phyloP scores from a whole-genome alignment of 768 basidiomycete genomes.

The Podaxis pistillaris region DNA sequence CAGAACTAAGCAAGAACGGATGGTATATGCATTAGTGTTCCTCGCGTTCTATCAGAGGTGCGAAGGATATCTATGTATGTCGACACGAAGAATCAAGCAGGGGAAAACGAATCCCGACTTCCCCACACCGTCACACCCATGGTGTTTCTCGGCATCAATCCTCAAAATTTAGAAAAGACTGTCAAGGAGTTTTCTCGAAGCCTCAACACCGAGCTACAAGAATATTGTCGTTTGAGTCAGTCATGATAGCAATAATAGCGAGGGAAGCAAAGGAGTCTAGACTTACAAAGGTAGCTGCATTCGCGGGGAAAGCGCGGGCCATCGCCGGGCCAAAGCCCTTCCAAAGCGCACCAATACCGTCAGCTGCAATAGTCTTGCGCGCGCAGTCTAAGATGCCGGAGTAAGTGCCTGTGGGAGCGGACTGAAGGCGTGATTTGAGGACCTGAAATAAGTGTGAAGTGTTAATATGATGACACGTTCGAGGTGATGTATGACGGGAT shows the following conservation, averaged over 20 bases:
- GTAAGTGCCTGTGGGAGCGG: constrained; percentile 97
- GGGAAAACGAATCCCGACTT: not conserved
- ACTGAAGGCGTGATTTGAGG: constrained; percentile 93
- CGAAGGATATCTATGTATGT: not conserved
- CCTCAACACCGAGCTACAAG: constrained; percentile 84
- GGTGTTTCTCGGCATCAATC: not conserved
- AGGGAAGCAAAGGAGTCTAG: constrained; percentile 30
- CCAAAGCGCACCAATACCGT: constrained; percentile 88
- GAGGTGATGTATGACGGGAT: not conserved
- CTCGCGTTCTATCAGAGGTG: not conserved
- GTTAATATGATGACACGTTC: not conserved
- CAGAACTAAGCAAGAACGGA: not conserved
- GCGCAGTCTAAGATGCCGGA: constrained; percentile 91
- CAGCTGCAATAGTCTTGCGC: constrained; percentile 85
- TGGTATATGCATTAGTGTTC: not conserved
- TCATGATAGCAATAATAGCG: constrained; percentile 2
- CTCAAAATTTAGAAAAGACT: constrained; percentile 42
- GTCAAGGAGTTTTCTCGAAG: constrained; percentile 83
- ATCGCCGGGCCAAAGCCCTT: constrained; percentile 98
- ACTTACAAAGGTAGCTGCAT: constrained; percentile 85
- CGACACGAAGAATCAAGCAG: not conserved
- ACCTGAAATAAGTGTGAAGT: constrained; percentile 49
- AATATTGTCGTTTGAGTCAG: constrained; percentile 16
- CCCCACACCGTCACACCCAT: not conserved
- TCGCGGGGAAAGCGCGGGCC: constrained; percentile 96